Evolutionary conservation across 768 basidiomycete species (phyloP).

Genomic region (Tylopilus intermedius): DNA sequence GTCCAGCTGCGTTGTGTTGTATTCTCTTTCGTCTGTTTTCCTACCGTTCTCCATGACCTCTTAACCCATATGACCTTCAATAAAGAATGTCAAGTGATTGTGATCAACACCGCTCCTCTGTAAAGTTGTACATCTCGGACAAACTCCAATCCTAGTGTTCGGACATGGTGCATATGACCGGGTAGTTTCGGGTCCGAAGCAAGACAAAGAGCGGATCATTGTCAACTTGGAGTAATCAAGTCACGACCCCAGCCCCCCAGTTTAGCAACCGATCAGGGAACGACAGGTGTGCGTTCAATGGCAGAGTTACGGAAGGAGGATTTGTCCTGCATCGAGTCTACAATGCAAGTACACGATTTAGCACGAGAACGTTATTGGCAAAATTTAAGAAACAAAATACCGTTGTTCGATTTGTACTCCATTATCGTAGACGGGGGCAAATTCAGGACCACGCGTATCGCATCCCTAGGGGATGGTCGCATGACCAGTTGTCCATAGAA

Average conservation of each 20-base stretch:
- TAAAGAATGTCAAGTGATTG: conserved; percentile 3
- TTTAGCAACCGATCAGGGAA: conserved; percentile 10
- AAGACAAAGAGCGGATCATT: not conserved
- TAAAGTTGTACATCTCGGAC: conserved; percentile 16
- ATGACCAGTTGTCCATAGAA: not conserved
- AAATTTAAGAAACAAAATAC: conserved; percentile 30
- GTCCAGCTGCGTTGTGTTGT: conserved; percentile 6
- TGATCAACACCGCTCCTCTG: not conserved
- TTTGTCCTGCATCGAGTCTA: conserved; percentile 87
- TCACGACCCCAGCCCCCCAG: not conserved
- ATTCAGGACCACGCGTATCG: conserved; percentile 68
- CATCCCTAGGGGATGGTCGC: conserved; percentile 51
- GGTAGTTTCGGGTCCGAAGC: conserved; percentile 1
- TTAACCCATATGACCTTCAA: not conserved
- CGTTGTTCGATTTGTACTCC: conserved; percentile 95
- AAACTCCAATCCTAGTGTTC: conserved; percentile 2
- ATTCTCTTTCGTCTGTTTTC: conserved; percentile 2
- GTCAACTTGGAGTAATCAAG: not conserved
- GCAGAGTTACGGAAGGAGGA: conserved; percentile 76
- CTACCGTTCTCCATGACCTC: not conserved
- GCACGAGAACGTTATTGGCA: not conserved
- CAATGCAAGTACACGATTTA: conserved; percentile 1
- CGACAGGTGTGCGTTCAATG: conserved; percentile 39
- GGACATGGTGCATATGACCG: not conserved
- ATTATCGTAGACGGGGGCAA: conserved; percentile 75